Evolutionary conservation across 768 basidiomycete species (phyloP).

Genomic region (Cystobasidium tubakii): DNA sequence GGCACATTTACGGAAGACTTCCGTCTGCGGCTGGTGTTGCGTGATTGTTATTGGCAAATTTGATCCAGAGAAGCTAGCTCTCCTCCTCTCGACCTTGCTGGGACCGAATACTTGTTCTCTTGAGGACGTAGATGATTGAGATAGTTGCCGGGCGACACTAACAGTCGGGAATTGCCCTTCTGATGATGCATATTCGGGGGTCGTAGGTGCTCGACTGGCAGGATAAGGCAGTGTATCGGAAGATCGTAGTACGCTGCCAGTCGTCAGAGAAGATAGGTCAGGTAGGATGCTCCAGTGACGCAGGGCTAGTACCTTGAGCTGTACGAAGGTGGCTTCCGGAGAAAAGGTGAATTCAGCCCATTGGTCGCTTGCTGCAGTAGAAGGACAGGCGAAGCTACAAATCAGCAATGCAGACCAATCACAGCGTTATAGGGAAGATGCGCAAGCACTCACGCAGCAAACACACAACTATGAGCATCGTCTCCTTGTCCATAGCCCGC

Average conservation of each 20-base stretch:
- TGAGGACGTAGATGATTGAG: too few species aligned
- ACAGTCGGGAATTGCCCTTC: too few species aligned
- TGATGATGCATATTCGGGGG: too few species aligned
- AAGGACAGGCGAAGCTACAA: not conserved
- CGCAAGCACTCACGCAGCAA: too few species aligned
- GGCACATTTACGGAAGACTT: not conserved
- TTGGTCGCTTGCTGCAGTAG: not conserved
- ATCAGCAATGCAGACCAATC: too few species aligned
- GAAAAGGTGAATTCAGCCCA: not conserved
- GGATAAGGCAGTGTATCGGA: too few species aligned
- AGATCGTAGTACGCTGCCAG: not conserved
- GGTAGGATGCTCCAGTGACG: not conserved
- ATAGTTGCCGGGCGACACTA: too few species aligned
- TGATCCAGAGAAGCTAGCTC: not conserved
- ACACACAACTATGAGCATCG: too few species aligned
- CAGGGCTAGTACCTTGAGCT: not conserved
- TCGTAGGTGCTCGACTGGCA: too few species aligned
- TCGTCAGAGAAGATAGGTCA: not conserved
- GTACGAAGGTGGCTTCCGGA: not conserved
- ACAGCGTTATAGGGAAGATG: too few species aligned
- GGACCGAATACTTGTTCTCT: too few species aligned
- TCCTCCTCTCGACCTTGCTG: not conserved
- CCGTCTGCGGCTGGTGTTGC: not conserved
- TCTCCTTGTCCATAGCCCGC: too few species aligned
- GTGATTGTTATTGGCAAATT: not conserved